Conservation (phyloP, 129 eudicot species). For the Logfia minima region DNA sequence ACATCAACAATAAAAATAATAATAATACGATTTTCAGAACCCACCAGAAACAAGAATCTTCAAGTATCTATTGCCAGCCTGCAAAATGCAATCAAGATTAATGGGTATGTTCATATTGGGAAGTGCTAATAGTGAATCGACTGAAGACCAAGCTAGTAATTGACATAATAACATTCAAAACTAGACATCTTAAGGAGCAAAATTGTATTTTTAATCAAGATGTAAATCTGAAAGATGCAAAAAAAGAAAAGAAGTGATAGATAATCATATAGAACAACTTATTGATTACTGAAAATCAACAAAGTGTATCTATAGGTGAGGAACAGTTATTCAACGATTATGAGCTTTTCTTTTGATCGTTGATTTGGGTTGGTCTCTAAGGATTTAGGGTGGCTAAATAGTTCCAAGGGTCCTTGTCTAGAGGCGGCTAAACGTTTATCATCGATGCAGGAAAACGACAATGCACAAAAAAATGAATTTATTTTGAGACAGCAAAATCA, state of each 20-base stretch:
- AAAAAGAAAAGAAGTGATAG: neutral
- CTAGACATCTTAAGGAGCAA: neutral
- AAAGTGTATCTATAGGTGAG: neutral
- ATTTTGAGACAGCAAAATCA: neutral
- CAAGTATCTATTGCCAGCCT: slow-evolving; percentile 22
- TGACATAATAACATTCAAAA: neutral
- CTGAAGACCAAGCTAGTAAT: neutral
- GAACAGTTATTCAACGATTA: neutral
- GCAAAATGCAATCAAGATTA: slow-evolving; percentile 8
- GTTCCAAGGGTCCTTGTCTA: slow-evolving; percentile 1
- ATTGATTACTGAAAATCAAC: neutral
- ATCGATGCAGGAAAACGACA: neutral
- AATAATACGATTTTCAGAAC: slow-evolving; percentile 4
- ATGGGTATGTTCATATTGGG: slow-evolving; percentile 11
- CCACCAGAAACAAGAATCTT: slow-evolving; percentile 16
- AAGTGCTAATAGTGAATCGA: neutral
- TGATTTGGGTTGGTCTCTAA: neutral
- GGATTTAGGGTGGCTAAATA: neutral
- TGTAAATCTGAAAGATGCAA: neutral
- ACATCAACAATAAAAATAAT: slow-evolving; percentile 3
- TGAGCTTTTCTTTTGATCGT: neutral
- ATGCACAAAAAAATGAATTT: neutral
- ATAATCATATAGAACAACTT: neutral
- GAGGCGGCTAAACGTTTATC: neutral
- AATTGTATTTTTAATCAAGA: neutral